Evolutionary conservation across 2,329 filamentous ascomycete species (phyloP), one percentile per base, ranked within the genome.

Genomic region (Colletotrichum echinochloae): DNA sequence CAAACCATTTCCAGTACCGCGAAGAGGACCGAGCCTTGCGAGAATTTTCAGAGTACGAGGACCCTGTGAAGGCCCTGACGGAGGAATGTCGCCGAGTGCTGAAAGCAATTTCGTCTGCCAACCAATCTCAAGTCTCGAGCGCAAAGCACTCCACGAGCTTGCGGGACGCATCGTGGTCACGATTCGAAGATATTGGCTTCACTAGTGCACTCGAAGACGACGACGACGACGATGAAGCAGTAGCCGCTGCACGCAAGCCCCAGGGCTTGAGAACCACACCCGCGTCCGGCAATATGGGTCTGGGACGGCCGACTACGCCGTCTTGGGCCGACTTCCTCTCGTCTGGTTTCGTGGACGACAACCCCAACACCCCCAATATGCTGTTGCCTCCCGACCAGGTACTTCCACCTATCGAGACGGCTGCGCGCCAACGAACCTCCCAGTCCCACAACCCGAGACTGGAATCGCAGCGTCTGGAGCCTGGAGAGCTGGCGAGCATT

Each of bases 311-410:
- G 1, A 98, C 94, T 0, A 99, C 96, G 0, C 96, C 96, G 1
- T 98, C 96, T 0, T 99, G 96, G 96, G 96, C 96, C 3, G 96
- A 99, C 79, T 99, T 99, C 79, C 86, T 99, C 68, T 97, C 94
- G 1, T 94, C 94, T 51, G 96, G 96, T 1, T 99, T 99, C 77
- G 86, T 92, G 28, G 94, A 98, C 74, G 90, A 91, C 70, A 87
- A 86, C n/a, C 83, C 87, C n/a, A 86, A 86, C 73, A 84, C 87
- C 35, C 86, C 88, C 14, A 92, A 92, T 60, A 82, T 97, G 57
- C 84, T 98, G 33, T 85, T 98, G n/a, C 95, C 95, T 0, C 94
- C 94, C 0, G 95, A 98, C 79, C 96, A 98, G 83, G 86, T 94
- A 23, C 86, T 99, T 12, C 96, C 96, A 5, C 95, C 94, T 0